These are phyloP conservation scores for Ceratocystis papillata DNA, from an alignment of 2,329 filamentous ascomycete species.

Conservation along the genomic window DNA sequence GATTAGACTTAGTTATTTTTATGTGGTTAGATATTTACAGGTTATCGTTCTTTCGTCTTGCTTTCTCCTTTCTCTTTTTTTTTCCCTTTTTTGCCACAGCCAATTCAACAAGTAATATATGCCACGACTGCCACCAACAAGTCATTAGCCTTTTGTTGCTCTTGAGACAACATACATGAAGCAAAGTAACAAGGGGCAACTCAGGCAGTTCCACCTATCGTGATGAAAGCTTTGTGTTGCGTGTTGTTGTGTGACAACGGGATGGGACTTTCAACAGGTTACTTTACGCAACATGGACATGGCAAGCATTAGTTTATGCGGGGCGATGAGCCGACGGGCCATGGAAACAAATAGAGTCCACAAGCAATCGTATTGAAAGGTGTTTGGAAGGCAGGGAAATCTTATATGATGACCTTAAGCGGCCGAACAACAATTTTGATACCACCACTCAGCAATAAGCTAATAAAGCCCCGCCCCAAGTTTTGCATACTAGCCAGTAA, in stretches of 20 bases:
- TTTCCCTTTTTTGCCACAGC: neutral
- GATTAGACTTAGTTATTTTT: slow-evolving; percentile 8
- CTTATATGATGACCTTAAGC: too few species aligned
- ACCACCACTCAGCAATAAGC: too few species aligned
- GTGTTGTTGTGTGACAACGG: neutral
- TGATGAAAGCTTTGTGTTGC: neutral
- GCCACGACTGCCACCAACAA: neutral
- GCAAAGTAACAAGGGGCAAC: too few species aligned
- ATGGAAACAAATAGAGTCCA: too few species aligned
- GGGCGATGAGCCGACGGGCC: neutral
- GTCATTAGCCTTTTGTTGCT: neutral
- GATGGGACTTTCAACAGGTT: neutral
- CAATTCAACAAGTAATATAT: neutral
- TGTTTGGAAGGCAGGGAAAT: too few species aligned
- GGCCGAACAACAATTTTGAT: too few species aligned
- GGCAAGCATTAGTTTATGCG: neutral
- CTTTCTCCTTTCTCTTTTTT: neutral
- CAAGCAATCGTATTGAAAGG: too few species aligned
- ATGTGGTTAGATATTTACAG: neutral
- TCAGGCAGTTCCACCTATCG: too few species aligned
- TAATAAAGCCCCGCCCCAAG: too few species aligned
- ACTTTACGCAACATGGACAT: neutral
- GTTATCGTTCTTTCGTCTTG: neutral
- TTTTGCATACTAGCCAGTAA: neutral
- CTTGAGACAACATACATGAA: neutral